Evolutionary conservation across 257 asterid species (phyloP).

Genomic region (Plantago major): DNA sequence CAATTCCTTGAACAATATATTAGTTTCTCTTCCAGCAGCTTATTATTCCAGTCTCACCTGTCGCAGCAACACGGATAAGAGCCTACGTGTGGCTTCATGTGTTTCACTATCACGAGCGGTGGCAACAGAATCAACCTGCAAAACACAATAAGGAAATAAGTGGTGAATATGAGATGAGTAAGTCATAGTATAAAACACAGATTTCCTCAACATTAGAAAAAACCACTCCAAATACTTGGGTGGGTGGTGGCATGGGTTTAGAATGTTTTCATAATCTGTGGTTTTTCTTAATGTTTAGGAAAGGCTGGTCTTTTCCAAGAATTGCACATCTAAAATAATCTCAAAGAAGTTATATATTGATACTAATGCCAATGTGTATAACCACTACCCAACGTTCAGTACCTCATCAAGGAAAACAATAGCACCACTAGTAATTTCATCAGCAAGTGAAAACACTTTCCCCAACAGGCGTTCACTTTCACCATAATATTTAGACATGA

Average conservation of each 20-base stretch:
- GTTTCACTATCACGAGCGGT: slow-evolving; percentile 86
- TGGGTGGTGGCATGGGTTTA: too few species aligned
- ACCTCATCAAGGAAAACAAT: slow-evolving; percentile 95
- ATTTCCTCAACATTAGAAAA: too few species aligned
- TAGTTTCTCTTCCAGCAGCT: too few species aligned
- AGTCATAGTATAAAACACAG: slow-evolving; percentile 1
- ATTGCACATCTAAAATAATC: too few species aligned
- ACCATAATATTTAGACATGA: slow-evolving; percentile 90
- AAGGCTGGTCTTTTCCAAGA: too few species aligned
- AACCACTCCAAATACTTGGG: too few species aligned
- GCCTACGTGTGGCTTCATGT: slow-evolving; percentile 93
- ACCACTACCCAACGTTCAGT: slow-evolving; percentile 15
- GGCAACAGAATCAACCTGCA: slow-evolving; percentile 93
- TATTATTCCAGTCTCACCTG: slow-evolving; percentile 53
- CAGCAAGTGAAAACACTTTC: slow-evolving; percentile 86
- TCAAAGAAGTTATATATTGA: too few species aligned
- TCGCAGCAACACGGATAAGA: slow-evolving; percentile 78
- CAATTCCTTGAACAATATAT: too few species aligned
- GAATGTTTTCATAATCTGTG: too few species aligned
- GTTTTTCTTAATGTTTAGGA: too few species aligned
- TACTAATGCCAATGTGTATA: background rate
- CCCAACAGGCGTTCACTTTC: slow-evolving; percentile 94
- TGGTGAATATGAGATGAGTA: slow-evolving; percentile 3
- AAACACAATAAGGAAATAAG: slow-evolving; percentile 14
- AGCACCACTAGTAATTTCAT: slow-evolving; percentile 78